Conservation (phyloP, 768 basidiomycete genomes). For the Calocybe gangraenosa region DNA sequence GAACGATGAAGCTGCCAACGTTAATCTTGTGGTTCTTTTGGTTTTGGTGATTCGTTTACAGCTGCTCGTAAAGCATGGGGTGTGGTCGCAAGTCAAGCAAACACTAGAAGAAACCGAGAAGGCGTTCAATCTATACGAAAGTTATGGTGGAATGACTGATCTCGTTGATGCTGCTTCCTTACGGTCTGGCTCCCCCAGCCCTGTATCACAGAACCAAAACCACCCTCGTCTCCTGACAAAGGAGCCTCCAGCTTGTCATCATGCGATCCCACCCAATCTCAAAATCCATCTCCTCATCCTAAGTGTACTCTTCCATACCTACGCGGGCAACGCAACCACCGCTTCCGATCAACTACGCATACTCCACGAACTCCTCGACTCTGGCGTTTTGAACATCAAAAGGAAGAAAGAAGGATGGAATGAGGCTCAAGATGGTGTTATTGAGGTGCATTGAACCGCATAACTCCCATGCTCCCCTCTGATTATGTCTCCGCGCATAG, state of each 20-base stretch:
- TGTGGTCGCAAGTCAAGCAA: constrained; percentile 49
- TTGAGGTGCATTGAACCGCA: constrained; percentile 21
- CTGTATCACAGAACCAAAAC: background rate
- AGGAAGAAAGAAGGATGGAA: background rate
- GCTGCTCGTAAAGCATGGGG: constrained; percentile 46
- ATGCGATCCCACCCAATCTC: constrained; percentile 25
- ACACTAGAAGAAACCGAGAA: constrained; percentile 47
- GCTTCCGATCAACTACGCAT: constrained; percentile 49
- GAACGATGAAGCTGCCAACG: constrained; percentile 19
- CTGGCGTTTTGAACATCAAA: constrained; percentile 36
- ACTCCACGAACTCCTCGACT: constrained; percentile 67
- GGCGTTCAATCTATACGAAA: constrained; percentile 2
- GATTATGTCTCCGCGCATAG: constrained; percentile 21
- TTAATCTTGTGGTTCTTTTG: constrained; percentile 43
- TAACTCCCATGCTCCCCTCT: constrained; percentile 9
- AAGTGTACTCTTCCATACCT: constrained; percentile 57
- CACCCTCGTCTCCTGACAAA: background rate
- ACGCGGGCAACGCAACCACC: constrained; percentile 44
- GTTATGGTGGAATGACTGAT: background rate
- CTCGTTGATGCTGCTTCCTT: background rate
- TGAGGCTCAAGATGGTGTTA: constrained; percentile 30
- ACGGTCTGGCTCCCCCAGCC: background rate
- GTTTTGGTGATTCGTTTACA: constrained; percentile 54
- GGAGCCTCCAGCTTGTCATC: constrained; percentile 4
- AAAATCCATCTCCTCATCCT: constrained; percentile 60